Percentiles rank a stretch among this genome's conserved stretches.
Conservation (phyloP, 1,284 basidiomycete genomes). For the Cryptococcus sp. region DNA sequence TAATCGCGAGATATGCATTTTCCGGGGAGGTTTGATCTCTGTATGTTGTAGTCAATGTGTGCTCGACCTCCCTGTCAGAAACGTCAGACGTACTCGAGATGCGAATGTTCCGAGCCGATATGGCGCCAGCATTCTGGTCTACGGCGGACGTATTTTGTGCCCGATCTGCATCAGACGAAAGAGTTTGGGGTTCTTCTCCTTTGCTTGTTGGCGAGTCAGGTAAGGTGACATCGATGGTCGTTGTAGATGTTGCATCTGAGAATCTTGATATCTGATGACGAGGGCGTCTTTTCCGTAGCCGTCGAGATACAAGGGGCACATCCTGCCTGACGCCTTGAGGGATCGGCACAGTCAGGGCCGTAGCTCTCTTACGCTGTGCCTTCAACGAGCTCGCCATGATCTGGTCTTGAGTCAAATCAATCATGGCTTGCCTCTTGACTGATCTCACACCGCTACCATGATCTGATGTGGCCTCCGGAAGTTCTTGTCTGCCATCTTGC, state of each 20-base stretch:
- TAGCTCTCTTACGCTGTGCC: slow-evolving; percentile 3
- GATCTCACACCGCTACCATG: background rate
- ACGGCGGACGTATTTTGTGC: too few species aligned
- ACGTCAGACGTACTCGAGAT: background rate
- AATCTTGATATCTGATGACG: too few species aligned
- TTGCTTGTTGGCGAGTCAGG: too few species aligned
- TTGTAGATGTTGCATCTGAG: too few species aligned
- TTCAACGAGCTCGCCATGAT: slow-evolving; percentile 7
- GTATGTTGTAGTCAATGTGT: slow-evolving; percentile 13
- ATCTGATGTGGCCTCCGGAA: too few species aligned
- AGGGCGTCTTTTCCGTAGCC: too few species aligned
- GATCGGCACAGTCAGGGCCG: slow-evolving; percentile 4
- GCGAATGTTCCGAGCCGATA: slow-evolving; percentile 6
- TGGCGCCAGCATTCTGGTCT: background rate
- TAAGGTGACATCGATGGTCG: too few species aligned
- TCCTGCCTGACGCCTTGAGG: background rate
- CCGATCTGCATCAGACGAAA: too few species aligned
- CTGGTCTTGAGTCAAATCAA: slow-evolving; percentile 2
- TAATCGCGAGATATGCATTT: slow-evolving; percentile 63
- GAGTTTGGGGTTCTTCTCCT: too few species aligned
- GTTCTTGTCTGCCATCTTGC: too few species aligned
- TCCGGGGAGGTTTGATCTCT: slow-evolving; percentile 52
- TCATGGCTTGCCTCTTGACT: slow-evolving; percentile 3
- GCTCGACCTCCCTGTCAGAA: slow-evolving; percentile 2
- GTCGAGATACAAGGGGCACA: background rate